phyloP scores from a whole-genome alignment of 176 grass and related monocot genomes.

The Avena insularis region DNA sequence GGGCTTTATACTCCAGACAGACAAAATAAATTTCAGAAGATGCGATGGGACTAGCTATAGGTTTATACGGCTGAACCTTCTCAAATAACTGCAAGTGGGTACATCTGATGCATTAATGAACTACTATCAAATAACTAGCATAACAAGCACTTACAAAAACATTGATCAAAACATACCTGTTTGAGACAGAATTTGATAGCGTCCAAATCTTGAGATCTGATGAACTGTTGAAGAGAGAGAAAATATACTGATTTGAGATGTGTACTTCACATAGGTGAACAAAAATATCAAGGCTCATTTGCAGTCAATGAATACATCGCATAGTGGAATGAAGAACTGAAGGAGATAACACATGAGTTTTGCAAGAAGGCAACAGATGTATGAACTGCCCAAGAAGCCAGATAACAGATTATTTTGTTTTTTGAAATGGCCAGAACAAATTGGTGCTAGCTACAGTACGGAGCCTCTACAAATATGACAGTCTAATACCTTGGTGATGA shows the following conservation, averaged over 20 bases:
- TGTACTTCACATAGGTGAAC: background rate
- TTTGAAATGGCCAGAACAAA: no score
- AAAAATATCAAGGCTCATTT: background rate
- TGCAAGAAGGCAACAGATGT: slow-evolving; percentile 4
- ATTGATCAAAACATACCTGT: background rate
- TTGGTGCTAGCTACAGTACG: no score
- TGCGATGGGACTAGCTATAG: slow-evolving; percentile 72
- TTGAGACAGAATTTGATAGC: background rate
- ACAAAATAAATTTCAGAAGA: slow-evolving; percentile 91
- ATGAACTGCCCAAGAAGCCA: background rate
- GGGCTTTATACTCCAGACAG: slow-evolving; percentile 80
- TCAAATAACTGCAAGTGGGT: background rate
- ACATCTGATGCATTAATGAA: background rate
- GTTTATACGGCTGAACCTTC: slow-evolving; percentile 63
- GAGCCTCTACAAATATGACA: no score
- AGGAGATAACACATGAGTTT: background rate
- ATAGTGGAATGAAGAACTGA: background rate
- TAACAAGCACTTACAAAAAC: background rate
- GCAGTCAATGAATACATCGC: background rate
- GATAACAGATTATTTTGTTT: no score
- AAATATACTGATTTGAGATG: background rate
- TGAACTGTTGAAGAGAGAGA: slow-evolving; percentile 64
- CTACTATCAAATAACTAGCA: background rate
- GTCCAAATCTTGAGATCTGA: background rate
- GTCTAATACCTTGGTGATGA: slow-evolving; percentile 75